A percentile compares a stretch with the other conserved stretches of the same genome.
These are phyloP conservation scores for Diplotaxis tenuifolia DNA, from an alignment of 345 rosid species.

Conservation along the genomic window DNA sequence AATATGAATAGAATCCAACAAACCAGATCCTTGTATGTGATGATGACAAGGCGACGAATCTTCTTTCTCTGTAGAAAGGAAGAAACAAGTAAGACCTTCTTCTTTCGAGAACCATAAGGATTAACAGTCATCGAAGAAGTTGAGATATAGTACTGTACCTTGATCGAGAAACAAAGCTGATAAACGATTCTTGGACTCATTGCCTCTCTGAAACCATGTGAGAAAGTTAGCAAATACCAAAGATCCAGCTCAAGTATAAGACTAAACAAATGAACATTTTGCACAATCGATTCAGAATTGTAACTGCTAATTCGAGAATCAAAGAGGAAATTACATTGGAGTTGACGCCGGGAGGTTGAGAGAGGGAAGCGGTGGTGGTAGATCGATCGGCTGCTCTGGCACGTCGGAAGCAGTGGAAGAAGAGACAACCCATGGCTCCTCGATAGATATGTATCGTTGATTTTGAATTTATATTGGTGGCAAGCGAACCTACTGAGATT, in stretches of 20 bases:
- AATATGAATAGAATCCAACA: conserved; percentile 41
- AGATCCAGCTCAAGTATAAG: not conserved
- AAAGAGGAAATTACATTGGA: conserved; percentile 35
- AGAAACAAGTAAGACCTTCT: not conserved
- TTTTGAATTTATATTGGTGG: too few species aligned
- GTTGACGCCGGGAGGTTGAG: not conserved
- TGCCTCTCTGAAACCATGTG: conserved; percentile 43
- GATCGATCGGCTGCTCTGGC: conserved; percentile 40
- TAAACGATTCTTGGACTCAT: conserved; percentile 49
- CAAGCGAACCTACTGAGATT: too few species aligned
- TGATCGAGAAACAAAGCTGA: conserved; percentile 61
- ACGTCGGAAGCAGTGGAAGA: conserved; percentile 72
- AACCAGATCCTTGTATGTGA: conserved; percentile 16
- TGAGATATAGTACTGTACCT: too few species aligned
- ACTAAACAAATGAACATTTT: not conserved
- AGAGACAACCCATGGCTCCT: conserved; percentile 82
- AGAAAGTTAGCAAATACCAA: not conserved
- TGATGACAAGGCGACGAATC: conserved; percentile 23
- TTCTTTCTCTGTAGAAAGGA: conserved; percentile 36
- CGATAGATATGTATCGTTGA: too few species aligned
- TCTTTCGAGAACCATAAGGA: not conserved
- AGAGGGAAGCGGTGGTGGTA: not conserved
- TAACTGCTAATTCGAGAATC: not conserved
- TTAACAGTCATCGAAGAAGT: too few species aligned
- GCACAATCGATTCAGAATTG: too few species aligned